Evolutionary conservation across 2,329 filamentous ascomycete genomes (phyloP).

Genomic region (Domatiomyces globalis): DNA sequence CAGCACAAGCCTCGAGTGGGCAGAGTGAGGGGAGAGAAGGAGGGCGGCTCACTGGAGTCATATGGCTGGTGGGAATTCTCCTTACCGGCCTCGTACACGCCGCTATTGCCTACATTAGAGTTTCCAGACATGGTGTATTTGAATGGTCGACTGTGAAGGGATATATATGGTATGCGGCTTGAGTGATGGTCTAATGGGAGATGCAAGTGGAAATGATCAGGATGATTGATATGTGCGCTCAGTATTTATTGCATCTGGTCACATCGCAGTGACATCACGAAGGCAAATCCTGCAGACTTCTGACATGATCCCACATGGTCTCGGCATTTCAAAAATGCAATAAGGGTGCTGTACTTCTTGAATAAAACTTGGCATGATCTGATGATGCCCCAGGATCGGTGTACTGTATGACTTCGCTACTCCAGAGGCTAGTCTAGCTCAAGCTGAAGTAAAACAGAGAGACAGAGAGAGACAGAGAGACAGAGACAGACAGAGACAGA

Average conservation of each 20-base stretch:
- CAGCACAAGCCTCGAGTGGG: background rate
- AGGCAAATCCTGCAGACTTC: background rate
- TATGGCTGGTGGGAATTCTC: conserved; percentile 51
- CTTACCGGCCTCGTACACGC: conserved; percentile 60
- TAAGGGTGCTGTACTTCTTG: too few relatives aligned
- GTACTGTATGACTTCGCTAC: too few relatives aligned
- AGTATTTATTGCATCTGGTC: background rate
- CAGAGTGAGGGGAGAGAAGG: background rate
- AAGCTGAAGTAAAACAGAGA: too few relatives aligned
- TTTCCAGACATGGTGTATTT: background rate
- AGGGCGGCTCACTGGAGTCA: conserved; percentile 50
- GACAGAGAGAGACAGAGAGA: too few relatives aligned
- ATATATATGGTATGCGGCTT: background rate
- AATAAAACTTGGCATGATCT: too few relatives aligned
- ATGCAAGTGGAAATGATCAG: background rate
- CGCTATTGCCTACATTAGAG: conserved; percentile 52
- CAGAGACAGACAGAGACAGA: too few relatives aligned
- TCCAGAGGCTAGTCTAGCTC: too few relatives aligned
- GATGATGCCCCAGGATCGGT: too few relatives aligned
- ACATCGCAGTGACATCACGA: background rate
- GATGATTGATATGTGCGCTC: too few relatives aligned
- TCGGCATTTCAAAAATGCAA: background rate
- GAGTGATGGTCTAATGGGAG: background rate
- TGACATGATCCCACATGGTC: background rate
- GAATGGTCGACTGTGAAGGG: background rate